Base-by-base conservation (phyloP, 2,329 filamentous ascomycete genomes). In the Microdochium nivale region DNA sequence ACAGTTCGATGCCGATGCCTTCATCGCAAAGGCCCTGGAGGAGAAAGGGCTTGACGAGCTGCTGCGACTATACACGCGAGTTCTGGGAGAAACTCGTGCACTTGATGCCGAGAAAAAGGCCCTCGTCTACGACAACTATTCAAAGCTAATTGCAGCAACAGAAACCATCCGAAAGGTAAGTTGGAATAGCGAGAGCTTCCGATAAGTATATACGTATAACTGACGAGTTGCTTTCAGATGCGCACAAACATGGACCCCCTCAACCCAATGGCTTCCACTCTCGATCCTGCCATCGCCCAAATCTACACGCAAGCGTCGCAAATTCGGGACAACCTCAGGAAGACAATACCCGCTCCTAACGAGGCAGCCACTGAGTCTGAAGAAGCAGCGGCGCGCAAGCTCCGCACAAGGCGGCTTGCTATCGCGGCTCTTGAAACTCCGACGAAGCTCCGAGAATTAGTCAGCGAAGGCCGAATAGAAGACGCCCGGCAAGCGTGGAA, bases 111-210 rank as follows among this genome's bases (percentile, higher is more conserved):
- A 99, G 76, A 87, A 94, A 68, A 99, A 99, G 71, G 91, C 92
- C 1, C 72, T 99, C 55, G 94, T 99, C 3, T 99, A 99, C 67
- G 92, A 99, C 67, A 99, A 99, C 66, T 99, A 97, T 69, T 94
- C 87, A 59, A 97, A 97, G 71, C 72, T 99, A 58, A 96, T 99
- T 58, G 82, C 86, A n/a, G 94, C 94, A 1, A 96, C 95, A 11
- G 92, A 96, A 68, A 97, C 92, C 2, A 99, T 99, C 62, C 81
- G 88, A 49, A 90, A 88, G 71, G 81, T 82, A 59, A 5, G 27
- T 30, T 19, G 21, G 16, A 23, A 23, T 13, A 24, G 4, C 4
- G 14, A 21, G 40, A 11, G 13, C 8, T 11, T n/a, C 19, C 9
- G 8, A 11, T n/a, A 40, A 16, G 9, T 5, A 14, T 19, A 9